phyloP scores from a whole-genome alignment of 805 yeast species.

The Sungouiozyma ichnusensis region DNA sequence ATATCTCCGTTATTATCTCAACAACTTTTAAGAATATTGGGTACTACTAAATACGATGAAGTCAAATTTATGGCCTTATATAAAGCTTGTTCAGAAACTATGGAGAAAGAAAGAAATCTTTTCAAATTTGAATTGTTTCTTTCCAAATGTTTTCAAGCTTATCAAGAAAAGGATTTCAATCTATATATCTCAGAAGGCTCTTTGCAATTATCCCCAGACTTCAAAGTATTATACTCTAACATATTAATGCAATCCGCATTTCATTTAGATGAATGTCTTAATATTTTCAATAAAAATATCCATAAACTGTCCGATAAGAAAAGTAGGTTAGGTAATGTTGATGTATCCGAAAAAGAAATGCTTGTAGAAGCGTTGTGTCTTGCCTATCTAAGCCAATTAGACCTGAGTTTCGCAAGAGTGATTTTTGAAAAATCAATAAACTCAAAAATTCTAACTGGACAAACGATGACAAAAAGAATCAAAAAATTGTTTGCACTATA shows the following conservation, averaged over 20 bases:
- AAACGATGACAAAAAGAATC: constrained; percentile 32
- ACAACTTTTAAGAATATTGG: constrained; percentile 13
- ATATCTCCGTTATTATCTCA: constrained; percentile 6
- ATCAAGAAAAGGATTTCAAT: constrained; percentile 27
- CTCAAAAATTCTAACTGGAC: constrained; percentile 31
- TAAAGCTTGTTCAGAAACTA: constrained; percentile 32
- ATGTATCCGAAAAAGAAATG: constrained; percentile 33
- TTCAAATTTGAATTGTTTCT: constrained; percentile 33
- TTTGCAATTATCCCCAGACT: constrained; percentile 12
- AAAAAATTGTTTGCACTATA: constrained; percentile 37
- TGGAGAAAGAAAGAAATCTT: constrained; percentile 33
- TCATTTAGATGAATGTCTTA: constrained; percentile 32
- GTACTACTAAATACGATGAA: constrained; percentile 12
- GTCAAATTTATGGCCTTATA: constrained; percentile 30
- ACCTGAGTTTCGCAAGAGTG: constrained; percentile 45
- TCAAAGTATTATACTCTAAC: constrained; percentile 31
- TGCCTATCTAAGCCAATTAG: constrained; percentile 34
- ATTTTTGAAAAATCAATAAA: constrained; percentile 38
- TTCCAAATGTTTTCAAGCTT: constrained; percentile 31
- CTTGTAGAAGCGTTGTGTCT: constrained; percentile 39
- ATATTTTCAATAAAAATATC: constrained; percentile 38
- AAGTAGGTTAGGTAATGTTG: constrained; percentile 9
- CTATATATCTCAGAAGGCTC: constrained; percentile 23
- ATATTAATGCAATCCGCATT: constrained; percentile 35
- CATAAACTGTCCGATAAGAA: constrained; percentile 28